Conservation (phyloP, 1,284 basidiomycete species). For the Rhodotorula sp. region DNA sequence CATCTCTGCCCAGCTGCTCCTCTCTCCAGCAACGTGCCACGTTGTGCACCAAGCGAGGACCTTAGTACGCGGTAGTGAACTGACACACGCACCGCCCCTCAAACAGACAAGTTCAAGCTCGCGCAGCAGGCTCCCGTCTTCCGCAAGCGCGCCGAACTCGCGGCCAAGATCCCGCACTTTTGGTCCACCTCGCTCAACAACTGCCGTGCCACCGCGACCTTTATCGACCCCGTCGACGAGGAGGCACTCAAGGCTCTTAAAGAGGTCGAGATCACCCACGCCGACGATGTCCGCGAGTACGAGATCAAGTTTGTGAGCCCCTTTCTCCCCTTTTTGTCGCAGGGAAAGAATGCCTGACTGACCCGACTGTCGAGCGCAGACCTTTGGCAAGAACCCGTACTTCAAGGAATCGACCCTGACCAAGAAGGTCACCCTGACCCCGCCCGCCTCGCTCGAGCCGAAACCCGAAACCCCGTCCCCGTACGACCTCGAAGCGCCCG, state of each 20-base stretch:
- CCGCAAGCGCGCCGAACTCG: constrained; percentile 32
- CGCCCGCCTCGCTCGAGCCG: constrained; percentile 17
- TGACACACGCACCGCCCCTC: not conserved
- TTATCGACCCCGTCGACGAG: constrained; percentile 41
- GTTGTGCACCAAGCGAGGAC: not conserved
- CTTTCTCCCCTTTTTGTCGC: not conserved
- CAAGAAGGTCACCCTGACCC: constrained; percentile 32
- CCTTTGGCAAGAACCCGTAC: constrained; percentile 43
- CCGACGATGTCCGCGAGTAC: constrained; percentile 33
- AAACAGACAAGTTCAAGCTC: constrained; percentile 36
- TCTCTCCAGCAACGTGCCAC: no score
- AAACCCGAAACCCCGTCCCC: constrained; percentile 13
- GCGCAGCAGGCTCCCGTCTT: constrained; percentile 30
- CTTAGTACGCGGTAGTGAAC: not conserved
- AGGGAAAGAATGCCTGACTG: not conserved
- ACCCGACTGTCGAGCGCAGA: constrained; percentile 18
- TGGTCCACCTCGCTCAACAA: constrained; percentile 37
- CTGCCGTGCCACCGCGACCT: constrained; percentile 14
- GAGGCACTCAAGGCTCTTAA: constrained; percentile 38
- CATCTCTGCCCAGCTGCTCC: not conserved
- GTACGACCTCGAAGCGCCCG: constrained; percentile 40
- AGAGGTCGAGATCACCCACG: constrained; percentile 37
- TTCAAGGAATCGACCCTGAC: constrained; percentile 34
- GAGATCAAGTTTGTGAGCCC: constrained; percentile 31
- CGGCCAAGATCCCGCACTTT: constrained; percentile 38